Percentiles rank a stretch among this genome's conserved stretches.
phyloP scores from a whole-genome alignment of 2,329 filamentous ascomycete species.

The Zymoseptoria ardabiliae region DNA sequence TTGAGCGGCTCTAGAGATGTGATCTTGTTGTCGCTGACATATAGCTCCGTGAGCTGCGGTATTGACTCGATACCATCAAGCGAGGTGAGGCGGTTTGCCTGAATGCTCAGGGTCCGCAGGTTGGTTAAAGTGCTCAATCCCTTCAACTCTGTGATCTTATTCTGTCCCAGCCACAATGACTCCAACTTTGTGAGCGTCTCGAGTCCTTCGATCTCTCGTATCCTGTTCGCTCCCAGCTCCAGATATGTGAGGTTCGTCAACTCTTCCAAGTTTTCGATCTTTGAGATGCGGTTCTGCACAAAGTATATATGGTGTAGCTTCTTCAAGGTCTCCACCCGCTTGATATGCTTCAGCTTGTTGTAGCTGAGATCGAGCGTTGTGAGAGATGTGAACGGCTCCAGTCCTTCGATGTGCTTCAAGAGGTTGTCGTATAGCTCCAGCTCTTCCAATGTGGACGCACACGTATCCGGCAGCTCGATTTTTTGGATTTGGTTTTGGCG shows the following conservation, averaged over 20 bases:
- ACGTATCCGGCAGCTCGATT: conserved; percentile 66
- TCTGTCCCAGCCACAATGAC: conserved; percentile 91
- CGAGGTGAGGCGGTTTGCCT: conserved; percentile 82
- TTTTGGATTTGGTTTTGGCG: conserved; percentile 83
- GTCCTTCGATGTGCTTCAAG: conserved; percentile 74
- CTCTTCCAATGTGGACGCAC: conserved; percentile 61
- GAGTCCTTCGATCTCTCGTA: conserved; percentile 80
- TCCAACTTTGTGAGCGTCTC: conserved; percentile 70
- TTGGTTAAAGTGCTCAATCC: conserved; percentile 69
- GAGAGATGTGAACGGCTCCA: conserved; percentile 70
- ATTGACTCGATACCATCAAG: conserved; percentile 69
- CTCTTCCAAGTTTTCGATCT: conserved; percentile 75
- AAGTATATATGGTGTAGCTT: conserved; percentile 81
- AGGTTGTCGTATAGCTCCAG: conserved; percentile 96
- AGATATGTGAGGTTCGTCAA: conserved; percentile 70
- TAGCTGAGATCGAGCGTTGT: conserved; percentile 84
- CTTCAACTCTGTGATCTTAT: conserved; percentile 81
- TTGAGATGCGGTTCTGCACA: conserved; percentile 87
- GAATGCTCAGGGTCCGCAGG: conserved; percentile 83
- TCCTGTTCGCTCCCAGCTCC: conserved; percentile 86
- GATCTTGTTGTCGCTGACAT: conserved; percentile 92
- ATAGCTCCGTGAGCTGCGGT: conserved; percentile 78
- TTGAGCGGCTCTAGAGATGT: conserved; percentile 64
- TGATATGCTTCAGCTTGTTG: conserved; percentile 99
- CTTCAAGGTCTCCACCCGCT: conserved; percentile 69